Conservation (phyloP, 176 grass and related monocot species). For the Oryza australiensis region DNA sequence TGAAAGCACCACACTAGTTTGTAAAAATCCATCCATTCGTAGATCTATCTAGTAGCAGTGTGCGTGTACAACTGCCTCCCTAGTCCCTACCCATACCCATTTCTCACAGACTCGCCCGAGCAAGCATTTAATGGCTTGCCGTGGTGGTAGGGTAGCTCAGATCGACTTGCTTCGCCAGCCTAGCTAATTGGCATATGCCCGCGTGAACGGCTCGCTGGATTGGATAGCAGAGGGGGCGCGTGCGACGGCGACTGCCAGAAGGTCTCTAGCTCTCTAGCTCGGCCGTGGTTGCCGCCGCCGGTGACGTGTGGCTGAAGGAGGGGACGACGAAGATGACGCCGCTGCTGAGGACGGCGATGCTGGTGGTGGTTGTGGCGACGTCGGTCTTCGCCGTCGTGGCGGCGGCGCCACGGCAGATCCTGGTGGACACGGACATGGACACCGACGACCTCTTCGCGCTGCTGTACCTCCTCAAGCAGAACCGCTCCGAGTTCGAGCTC, state of each 20-base stretch:
- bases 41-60: no score
- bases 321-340: background rate
- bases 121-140: background rate
- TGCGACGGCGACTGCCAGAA: background rate
- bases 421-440: conserved; percentile 74
- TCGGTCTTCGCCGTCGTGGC: background rate
- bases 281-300: background rate
- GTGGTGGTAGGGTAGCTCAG: background rate
- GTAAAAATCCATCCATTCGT: no score
- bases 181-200: background rate
- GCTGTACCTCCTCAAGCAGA: conserved; percentile 79
- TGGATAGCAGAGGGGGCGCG: background rate
- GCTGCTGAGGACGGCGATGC: background rate
- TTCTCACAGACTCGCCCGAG: background rate
- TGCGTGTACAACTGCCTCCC: no score
- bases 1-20: no score
- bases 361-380: background rate
- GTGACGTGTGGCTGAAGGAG: background rate
- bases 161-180: background rate
- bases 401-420: conserved; percentile 49
- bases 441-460: conserved; percentile 75
- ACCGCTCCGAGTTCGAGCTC: conserved; percentile 72
- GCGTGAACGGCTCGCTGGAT: background rate
- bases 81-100: background rate
- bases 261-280: no score